These are phyloP conservation scores for Madurella mycetomatis DNA, from an alignment of 2,329 filamentous ascomycete genomes.

Conservation along the genomic window DNA sequence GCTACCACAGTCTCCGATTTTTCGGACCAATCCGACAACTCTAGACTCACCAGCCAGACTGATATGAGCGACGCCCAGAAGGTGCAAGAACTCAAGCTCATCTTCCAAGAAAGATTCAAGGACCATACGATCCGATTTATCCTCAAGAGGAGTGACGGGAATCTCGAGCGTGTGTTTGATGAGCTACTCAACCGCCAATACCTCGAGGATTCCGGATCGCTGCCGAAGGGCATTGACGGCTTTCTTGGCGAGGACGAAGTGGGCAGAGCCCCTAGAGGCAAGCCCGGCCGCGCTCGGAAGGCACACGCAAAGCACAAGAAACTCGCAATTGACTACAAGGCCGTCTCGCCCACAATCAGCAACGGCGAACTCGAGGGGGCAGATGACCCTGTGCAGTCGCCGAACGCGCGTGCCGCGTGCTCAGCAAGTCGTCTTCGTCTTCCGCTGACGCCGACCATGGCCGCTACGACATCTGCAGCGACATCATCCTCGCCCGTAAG, in stretches of 20 bases:
- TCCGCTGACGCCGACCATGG: neutral
- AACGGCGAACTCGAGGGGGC: slow-evolving; percentile 22
- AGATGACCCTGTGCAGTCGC: slow-evolving; percentile 14
- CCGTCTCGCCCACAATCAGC: slow-evolving; percentile 17
- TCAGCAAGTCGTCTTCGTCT: neutral
- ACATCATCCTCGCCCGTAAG: neutral
- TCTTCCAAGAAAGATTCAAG: slow-evolving; percentile 65
- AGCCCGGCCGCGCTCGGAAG: slow-evolving; percentile 14
- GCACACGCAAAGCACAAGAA: slow-evolving; percentile 14
- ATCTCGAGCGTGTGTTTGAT: slow-evolving; percentile 69
- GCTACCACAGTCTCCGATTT: slow-evolving; percentile 22
- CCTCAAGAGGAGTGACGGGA: slow-evolving; percentile 62
- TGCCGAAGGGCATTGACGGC: slow-evolving; percentile 73
- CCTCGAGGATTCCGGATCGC: slow-evolving; percentile 62
- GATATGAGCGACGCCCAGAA: slow-evolving; percentile 54
- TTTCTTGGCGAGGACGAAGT: slow-evolving; percentile 60
- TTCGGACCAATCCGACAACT: slow-evolving; percentile 24
- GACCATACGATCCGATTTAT: slow-evolving; percentile 61
- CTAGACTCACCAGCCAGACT: slow-evolving; percentile 26
- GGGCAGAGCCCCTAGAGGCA: slow-evolving; percentile 33
- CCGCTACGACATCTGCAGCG: neutral
- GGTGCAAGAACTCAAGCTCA: slow-evolving; percentile 56
- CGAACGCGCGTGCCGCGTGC: neutral
- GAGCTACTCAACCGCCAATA: slow-evolving; percentile 75
- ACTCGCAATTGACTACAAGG: slow-evolving; percentile 25